phyloP scores from a whole-genome alignment of 768 basidiomycete species.

The Leucosporidium scottii region DNA sequence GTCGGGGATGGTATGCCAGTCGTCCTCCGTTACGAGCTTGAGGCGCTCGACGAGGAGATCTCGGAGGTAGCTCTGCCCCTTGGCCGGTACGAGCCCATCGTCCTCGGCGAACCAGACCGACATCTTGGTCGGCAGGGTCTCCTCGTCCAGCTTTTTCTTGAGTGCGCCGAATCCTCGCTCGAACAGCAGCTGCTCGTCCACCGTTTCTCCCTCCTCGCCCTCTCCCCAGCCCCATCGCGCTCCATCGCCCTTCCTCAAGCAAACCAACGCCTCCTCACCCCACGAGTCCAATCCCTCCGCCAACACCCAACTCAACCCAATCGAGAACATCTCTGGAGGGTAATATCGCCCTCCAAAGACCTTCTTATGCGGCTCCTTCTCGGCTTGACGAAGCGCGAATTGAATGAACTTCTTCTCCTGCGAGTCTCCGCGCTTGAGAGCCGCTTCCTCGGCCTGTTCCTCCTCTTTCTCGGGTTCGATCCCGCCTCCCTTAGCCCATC shows the following conservation, averaged over 20 bases:
- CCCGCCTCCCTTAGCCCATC: not conserved
- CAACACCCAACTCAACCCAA: slow-evolving; percentile 1
- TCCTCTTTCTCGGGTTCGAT: not conserved
- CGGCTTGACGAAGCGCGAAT: not conserved
- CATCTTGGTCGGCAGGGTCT: not conserved
- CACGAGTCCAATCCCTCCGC: slow-evolving; percentile 9
- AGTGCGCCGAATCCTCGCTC: slow-evolving; percentile 10
- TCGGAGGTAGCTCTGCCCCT: slow-evolving; percentile 9
- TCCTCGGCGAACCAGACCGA: slow-evolving; percentile 3
- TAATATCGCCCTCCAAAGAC: slow-evolving; percentile 12
- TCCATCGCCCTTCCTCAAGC: slow-evolving; percentile 13
- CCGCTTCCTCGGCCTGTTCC: no score
- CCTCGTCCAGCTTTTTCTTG: not conserved
- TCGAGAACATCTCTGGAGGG: not conserved
- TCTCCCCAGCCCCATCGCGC: slow-evolving; percentile 11
- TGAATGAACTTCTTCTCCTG: not conserved
- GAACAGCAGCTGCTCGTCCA: not conserved
- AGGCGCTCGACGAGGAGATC: slow-evolving; percentile 12
- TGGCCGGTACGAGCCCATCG: slow-evolving; percentile 13
- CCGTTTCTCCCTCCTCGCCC: not conserved
- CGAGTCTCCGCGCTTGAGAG: not conserved
- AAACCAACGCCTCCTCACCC: slow-evolving; percentile 22
- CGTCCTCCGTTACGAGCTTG: slow-evolving; percentile 1
- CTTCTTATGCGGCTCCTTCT: not conserved
- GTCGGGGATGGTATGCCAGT: slow-evolving; percentile 3